Base-by-base conservation (phyloP, 176 grass and related monocot genomes). In the Pharus latifolius region DNA sequence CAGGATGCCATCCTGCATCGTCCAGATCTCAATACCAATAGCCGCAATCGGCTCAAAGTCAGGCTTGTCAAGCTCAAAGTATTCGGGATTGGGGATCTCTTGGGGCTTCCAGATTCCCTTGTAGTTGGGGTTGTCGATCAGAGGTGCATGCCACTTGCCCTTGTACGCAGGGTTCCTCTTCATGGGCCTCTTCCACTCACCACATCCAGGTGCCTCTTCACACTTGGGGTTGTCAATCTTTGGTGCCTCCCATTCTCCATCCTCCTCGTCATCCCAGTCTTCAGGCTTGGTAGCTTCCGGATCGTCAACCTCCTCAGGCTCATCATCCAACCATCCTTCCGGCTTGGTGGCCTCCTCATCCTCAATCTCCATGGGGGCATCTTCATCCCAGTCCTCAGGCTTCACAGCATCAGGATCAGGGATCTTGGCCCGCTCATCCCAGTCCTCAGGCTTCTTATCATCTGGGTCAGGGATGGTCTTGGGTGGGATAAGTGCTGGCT, bases 11-110 rank as follows among this genome's bases (percentile, higher is more conserved):
- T 99, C 95, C 57, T 99, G 95, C 95, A 99, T 95, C 2, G 95
- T 99, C 95, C 90, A 99, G 81, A 99, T 99, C 90, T 99, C 95
- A 44, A 99, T 94, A 33, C 95, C 95, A 67, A 94, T 83, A 62
- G 95, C 90, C 18, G 63, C 73, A 65, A 99, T 99, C 5, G 87
- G 64, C 78, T 94, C 95, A 30, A 79, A 94, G 42, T 91, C 76
- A 49, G 95, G 95, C 29, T 51, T 88, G 34, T 88, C 84, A 32
- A 99, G 87, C 64, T 94, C 90, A 34, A 99, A 99, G 78, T 91
- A 99, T 8, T 94, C 95, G 18, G 95, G 95, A 64, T 99, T 99
- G 63, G 91, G 87, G 52, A 99, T 99, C 45, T 99, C 90, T 74
- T 82, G 78, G 16, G 90, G 87, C 87, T 99, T 99, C 95, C 95